These are phyloP conservation scores for Mortierella sp. DNA, from an alignment of 371 early-diverging fungal genomes.

Conservation along the genomic window DNA sequence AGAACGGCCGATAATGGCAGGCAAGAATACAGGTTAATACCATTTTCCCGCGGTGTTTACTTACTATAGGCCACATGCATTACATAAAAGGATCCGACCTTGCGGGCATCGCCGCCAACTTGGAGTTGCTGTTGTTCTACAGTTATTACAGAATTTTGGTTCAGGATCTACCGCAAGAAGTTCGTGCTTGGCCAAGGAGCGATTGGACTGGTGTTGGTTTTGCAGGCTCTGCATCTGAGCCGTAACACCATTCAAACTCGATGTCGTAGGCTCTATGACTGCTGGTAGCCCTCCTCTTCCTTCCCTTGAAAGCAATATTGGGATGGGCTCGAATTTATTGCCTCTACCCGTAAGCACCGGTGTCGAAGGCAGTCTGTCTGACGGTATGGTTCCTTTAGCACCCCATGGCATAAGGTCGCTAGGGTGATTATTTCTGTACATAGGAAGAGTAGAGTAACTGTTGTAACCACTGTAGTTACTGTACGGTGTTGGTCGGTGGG, in stretches of 20 bases:
- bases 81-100: conserved; percentile 46
- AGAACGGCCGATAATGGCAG: too few species aligned
- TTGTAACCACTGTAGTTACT: not conserved
- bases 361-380: not conserved
- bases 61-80: conserved; percentile 53
- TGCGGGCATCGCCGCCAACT: conserved; percentile 53
- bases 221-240: not conserved
- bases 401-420: not conserved
- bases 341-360: not conserved
- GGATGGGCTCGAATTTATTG: not conserved
- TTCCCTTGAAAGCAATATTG: not conserved
- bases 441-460: conserved; percentile 5
- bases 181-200: conserved; percentile 22
- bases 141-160: conserved; percentile 46
- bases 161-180: conserved; percentile 42
- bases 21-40: too few species aligned
- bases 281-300: not conserved
- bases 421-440: not conserved
- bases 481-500: not conserved
- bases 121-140: conserved; percentile 41
- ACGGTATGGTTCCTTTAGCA: not conserved
- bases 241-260: not conserved
- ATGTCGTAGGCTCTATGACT: not conserved
- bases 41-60: too few species aligned
- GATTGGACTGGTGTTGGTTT: not conserved